These are phyloP conservation scores for Colletotrichum limetticola DNA, from an alignment of 2,329 filamentous ascomycete species.

Conservation along the genomic window DNA sequence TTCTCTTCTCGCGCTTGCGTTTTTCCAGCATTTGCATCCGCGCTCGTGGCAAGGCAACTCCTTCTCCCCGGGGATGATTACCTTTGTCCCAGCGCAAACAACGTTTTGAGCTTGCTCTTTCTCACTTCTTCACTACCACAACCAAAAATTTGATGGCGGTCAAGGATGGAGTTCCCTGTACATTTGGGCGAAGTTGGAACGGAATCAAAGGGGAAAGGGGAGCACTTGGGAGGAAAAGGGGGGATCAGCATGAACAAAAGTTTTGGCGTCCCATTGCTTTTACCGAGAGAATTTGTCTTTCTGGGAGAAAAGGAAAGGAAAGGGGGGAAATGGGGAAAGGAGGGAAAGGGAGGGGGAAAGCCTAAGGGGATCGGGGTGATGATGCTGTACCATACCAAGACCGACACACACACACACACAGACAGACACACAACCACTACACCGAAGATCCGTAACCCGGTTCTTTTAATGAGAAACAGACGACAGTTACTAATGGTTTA, in stretches of 20 bases:
- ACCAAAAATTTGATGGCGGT: neutral
- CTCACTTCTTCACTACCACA: neutral
- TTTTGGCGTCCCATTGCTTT: slow-evolving; percentile 33
- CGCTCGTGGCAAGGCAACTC: neutral
- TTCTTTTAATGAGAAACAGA: slow-evolving; percentile 34
- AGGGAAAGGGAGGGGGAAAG: neutral
- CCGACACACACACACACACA: slow-evolving; percentile 5
- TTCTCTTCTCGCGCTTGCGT: slow-evolving; percentile 5
- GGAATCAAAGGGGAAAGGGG: slow-evolving; percentile 7
- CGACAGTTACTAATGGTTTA: slow-evolving; percentile 25
- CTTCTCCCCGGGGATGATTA: neutral
- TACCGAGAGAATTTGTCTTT: slow-evolving; percentile 18
- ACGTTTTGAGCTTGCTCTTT: slow-evolving; percentile 14
- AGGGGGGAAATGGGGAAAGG: slow-evolving; percentile 1
- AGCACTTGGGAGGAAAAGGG: slow-evolving; percentile 25
- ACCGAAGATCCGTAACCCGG: slow-evolving; percentile 27
- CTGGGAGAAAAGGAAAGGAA: slow-evolving; percentile 13
- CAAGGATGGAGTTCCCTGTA: slow-evolving; percentile 18
- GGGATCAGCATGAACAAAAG: slow-evolving; percentile 32
- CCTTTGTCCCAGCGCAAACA: neutral
- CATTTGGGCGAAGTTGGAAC: slow-evolving; percentile 3
- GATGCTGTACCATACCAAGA: slow-evolving; percentile 34
- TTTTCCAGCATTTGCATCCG: slow-evolving; percentile 33
- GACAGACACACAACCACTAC: slow-evolving; percentile 10
- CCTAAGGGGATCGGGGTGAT: slow-evolving; percentile 20